phyloP scores from a whole-genome alignment of 345 rosid species.

The Brassica cretica region DNA sequence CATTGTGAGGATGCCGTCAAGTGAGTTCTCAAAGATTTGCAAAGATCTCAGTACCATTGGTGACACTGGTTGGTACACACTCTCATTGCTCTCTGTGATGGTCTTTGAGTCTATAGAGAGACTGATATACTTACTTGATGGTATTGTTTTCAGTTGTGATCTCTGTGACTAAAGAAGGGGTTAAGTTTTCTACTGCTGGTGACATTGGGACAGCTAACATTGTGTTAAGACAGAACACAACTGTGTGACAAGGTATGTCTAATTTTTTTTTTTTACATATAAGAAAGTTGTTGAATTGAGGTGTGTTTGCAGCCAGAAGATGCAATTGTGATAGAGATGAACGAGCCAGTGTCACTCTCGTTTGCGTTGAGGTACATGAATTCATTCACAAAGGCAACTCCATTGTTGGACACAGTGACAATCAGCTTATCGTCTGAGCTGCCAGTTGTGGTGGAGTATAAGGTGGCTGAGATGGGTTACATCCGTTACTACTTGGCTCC shows the following conservation, averaged over 20 bases:
- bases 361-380: slow-evolving; percentile 97
- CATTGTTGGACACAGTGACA: slow-evolving; percentile 74
- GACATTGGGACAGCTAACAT: slow-evolving; percentile 95
- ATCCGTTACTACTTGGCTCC: slow-evolving; percentile 94
- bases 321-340: slow-evolving; percentile 84
- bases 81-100: background rate
- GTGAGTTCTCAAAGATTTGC: slow-evolving; percentile 85
- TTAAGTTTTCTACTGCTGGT: slow-evolving; percentile 91
- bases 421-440: slow-evolving; percentile 95
- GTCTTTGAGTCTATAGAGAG: background rate
- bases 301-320: slow-evolving; percentile 73
- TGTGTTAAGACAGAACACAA: slow-evolving; percentile 88
- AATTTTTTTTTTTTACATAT: background rate
- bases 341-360: slow-evolving; percentile 86
- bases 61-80: slow-evolving; percentile 71
- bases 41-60: slow-evolving; percentile 90
- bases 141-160: slow-evolving; percentile 59
- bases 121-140: background rate
- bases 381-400: slow-evolving; percentile 94
- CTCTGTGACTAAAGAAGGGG: slow-evolving; percentile 96
- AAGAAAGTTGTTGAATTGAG: background rate
- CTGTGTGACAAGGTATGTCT: slow-evolving; percentile 72
- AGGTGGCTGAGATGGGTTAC: slow-evolving; percentile 98
- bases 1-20: slow-evolving; percentile 88
- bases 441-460: slow-evolving; percentile 95